Evolutionary conservation across 257 asterid species (phyloP), one percentile per base, ranked within the genome.

Genomic region (Solanum ahanhuiri): DNA sequence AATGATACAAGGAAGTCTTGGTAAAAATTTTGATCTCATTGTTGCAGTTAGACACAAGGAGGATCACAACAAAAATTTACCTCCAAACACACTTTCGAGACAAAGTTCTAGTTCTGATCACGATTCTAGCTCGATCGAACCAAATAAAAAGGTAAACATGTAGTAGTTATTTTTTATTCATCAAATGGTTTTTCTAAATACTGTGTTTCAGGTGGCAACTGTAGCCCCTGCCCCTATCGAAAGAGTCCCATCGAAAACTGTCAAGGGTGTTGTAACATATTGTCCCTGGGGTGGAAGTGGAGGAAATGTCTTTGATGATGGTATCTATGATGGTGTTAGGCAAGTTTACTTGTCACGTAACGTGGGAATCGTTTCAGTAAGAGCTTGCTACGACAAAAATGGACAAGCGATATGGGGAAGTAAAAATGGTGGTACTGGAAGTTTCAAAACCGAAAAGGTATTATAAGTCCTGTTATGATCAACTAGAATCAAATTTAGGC

Each of bases 231-330:
- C 86, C 15, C 88, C 37, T 31, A 86, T 90, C 14, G 94, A 92
- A 90, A 90, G 88, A 75, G 86, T 88, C n/a, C 87, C 94, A 31
- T 87, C 95, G 2, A 89, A 86, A 85, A 85, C 81, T 33, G 71
- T 70, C 12, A 88, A 75, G 28, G 94, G 94, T 76, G 90, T 93
- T 12, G 83, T 92, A 71, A 91, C 93, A 10, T 94, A 88, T 70
- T 96, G 97, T 51, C 92, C 98, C 3, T 95, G 97, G 97, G 99
- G 98, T 33, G 99, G 98, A 39, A 85, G 9, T 66, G 98, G 98
- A 2, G 99, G 99, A 30, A 89, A 86, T 87, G 72, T 85, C 51
- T 96, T 96, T 67, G 96, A 94, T 30, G 98, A 96, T 70, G 98
- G 99, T 87, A 87, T 92, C 7, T 92, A 95, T 73, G 95, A 92